Evolutionary conservation across 257 asterid species (phyloP).

Genomic region (Primulina eburnea): DNA sequence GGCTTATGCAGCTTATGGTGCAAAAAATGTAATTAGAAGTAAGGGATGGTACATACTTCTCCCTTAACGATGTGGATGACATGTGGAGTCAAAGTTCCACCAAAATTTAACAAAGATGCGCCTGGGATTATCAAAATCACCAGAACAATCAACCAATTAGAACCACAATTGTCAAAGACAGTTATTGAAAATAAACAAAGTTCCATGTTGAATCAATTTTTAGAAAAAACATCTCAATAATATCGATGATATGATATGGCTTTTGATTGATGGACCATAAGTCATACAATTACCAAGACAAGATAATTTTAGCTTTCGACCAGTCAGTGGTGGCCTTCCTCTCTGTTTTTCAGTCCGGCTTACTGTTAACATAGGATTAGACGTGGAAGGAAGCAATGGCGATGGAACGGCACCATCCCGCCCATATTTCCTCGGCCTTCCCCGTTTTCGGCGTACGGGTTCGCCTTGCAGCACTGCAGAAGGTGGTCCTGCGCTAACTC

Average conservation of each 20-base stretch:
- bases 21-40: slow-evolving; percentile 4
- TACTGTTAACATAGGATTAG: slow-evolving; percentile 39
- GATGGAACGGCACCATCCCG: slow-evolving; percentile 51
- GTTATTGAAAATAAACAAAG: not conserved
- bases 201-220: not conserved
- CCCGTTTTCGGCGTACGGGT: slow-evolving; percentile 73
- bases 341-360: slow-evolving; percentile 53
- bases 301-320: slow-evolving; percentile 56
- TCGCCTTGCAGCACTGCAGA: slow-evolving; percentile 51
- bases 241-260: not conserved
- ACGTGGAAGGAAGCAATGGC: slow-evolving; percentile 43
- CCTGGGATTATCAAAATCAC: slow-evolving; percentile 39
- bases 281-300: slow-evolving; percentile 41
- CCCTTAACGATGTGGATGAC: slow-evolving; percentile 62
- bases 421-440: slow-evolving; percentile 83
- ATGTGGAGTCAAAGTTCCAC: slow-evolving; percentile 74
- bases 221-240: too few relatives aligned
- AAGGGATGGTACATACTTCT: slow-evolving; percentile 50
- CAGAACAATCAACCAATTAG: slow-evolving; percentile 25
- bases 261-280: not conserved
- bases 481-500: slow-evolving; percentile 49
- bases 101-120: slow-evolving; percentile 56
- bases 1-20: not conserved
- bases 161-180: not conserved
- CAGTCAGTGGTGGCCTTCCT: slow-evolving; percentile 74